Evolutionary conservation across 2,329 filamentous ascomycete genomes (phyloP).

Genomic region (Penicillium sp.): DNA sequence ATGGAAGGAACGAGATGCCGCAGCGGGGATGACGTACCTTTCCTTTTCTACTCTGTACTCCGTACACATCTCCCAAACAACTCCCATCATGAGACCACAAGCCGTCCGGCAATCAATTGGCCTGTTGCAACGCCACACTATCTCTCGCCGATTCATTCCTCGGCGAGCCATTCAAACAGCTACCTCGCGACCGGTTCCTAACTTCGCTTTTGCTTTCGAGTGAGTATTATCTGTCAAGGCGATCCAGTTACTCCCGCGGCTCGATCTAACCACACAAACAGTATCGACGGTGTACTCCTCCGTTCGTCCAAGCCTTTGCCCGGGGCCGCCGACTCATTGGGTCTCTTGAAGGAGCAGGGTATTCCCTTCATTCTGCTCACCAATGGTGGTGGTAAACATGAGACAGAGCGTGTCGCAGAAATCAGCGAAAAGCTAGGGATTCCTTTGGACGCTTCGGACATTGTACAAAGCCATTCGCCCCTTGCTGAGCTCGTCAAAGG

Average conservation of each 20-base stretch:
- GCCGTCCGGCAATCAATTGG: conserved; percentile 26
- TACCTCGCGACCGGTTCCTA: conserved; percentile 32
- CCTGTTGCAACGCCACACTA: conserved; percentile 26
- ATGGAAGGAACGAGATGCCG: not conserved
- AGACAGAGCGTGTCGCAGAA: conserved; percentile 67
- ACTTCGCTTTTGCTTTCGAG: conserved; percentile 48
- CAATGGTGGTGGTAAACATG: conserved; percentile 86
- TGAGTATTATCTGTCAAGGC: conserved; percentile 26
- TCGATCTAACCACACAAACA: conserved; percentile 32
- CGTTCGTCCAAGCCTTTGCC: conserved; percentile 75
- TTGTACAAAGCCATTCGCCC: conserved; percentile 89
- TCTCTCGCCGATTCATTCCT: conserved; percentile 15
- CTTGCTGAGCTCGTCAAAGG: conserved; percentile 68
- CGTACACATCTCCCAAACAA: conserved; percentile 6
- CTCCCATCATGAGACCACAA: conserved; percentile 27
- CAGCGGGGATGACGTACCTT: conserved; percentile 9
- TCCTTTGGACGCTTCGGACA: conserved; percentile 62
- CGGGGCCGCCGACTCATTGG: conserved; percentile 69
- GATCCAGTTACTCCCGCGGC: not conserved
- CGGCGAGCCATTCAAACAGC: conserved; percentile 31
- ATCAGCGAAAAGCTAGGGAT: conserved; percentile 64
- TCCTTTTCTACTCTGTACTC: not conserved
- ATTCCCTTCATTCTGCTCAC: conserved; percentile 94
- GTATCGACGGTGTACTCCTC: conserved; percentile 92
- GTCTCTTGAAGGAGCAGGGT: conserved; percentile 65